phyloP scores from a whole-genome alignment of 371 early-diverging fungal species.

The Synchytrium microbalum region DNA sequence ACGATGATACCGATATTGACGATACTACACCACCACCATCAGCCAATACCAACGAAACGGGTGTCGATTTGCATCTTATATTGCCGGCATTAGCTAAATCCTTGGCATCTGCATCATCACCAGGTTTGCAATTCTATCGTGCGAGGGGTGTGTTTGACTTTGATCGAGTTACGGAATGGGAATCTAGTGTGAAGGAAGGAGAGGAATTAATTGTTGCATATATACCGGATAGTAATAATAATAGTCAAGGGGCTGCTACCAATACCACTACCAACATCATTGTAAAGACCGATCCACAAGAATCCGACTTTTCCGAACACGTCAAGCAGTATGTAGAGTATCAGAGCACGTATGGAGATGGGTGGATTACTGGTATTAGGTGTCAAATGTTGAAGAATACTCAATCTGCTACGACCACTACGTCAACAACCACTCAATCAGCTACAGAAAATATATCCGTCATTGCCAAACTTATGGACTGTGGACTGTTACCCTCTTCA shows the following conservation, averaged over 20 bases:
- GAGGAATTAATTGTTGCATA: constrained; percentile 14
- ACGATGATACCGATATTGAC: constrained; percentile 8
- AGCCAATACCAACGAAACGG: too few relatives aligned
- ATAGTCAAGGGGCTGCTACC: not conserved
- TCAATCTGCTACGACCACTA: too few relatives aligned
- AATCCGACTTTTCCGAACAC: constrained; percentile 9
- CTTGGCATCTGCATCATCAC: not conserved
- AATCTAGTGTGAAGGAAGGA: constrained; percentile 15
- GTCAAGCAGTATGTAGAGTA: constrained; percentile 14
- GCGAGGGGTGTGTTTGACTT: constrained; percentile 20
- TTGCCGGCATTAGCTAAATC: not conserved
- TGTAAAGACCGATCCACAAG: constrained; percentile 10
- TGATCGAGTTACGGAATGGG: constrained; percentile 20
- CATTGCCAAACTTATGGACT: not conserved
- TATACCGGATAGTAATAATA: not conserved
- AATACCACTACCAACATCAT: not conserved
- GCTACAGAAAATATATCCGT: too few relatives aligned
- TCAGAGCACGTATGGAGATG: constrained; percentile 16
- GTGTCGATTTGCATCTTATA: constrained; percentile 14
- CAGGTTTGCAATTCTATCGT: constrained; percentile 11
- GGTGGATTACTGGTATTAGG: constrained; percentile 19
- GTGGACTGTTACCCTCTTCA: not conserved
- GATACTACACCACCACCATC: not conserved
- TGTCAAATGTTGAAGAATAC: constrained; percentile 6
- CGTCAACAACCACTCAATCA: too few relatives aligned